These are phyloP conservation scores for Claviceps arundinis DNA, from an alignment of 2,329 filamentous ascomycete genomes.

Conservation along the genomic window DNA sequence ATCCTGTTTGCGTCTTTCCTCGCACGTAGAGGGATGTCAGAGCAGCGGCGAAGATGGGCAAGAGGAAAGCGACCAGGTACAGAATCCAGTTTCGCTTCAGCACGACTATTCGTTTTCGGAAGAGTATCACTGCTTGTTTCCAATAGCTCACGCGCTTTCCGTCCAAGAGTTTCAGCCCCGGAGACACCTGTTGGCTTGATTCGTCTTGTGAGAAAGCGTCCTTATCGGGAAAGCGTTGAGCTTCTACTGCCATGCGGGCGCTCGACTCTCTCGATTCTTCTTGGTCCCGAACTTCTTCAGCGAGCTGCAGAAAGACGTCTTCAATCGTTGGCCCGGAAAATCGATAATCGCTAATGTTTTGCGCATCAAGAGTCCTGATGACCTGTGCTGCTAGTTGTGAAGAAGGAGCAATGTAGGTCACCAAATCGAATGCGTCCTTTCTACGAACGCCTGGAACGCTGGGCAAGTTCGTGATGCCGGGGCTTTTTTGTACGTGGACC, in stretches of 20 bases:
- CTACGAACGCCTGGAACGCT: conserved; percentile 42
- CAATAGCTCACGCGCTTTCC: conserved; percentile 57
- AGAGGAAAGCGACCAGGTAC: conserved; percentile 58
- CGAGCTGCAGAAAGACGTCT: conserved; percentile 78
- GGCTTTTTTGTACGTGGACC: conserved; percentile 56
- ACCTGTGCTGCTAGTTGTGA: conserved; percentile 60
- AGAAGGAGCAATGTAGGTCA: conserved; percentile 57
- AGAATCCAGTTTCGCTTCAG: conserved; percentile 67
- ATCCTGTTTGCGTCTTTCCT: conserved; percentile 36
- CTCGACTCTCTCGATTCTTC: conserved; percentile 16
- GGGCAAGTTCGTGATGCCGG: conserved; percentile 31
- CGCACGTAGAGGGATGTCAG: conserved; percentile 66
- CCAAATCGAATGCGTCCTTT: conserved; percentile 53
- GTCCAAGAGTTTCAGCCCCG: conserved; percentile 45
- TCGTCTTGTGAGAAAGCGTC: conserved; percentile 11
- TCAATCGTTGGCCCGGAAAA: conserved; percentile 85
- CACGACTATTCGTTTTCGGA: conserved; percentile 65
- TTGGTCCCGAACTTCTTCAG: conserved; percentile 60
- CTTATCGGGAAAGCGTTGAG: conserved; percentile 13
- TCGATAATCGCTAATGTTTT: conserved; percentile 62
- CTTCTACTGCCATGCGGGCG: conserved; percentile 7
- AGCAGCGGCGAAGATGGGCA: conserved; percentile 69
- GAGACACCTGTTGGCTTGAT: conserved; percentile 10
- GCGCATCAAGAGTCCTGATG: conserved; percentile 53
- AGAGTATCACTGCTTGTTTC: conserved; percentile 60